Percentiles rank a stretch among this genome's conserved stretches.
Conservation (phyloP, 805 yeast species). For the Torulaspora indica region DNA sequence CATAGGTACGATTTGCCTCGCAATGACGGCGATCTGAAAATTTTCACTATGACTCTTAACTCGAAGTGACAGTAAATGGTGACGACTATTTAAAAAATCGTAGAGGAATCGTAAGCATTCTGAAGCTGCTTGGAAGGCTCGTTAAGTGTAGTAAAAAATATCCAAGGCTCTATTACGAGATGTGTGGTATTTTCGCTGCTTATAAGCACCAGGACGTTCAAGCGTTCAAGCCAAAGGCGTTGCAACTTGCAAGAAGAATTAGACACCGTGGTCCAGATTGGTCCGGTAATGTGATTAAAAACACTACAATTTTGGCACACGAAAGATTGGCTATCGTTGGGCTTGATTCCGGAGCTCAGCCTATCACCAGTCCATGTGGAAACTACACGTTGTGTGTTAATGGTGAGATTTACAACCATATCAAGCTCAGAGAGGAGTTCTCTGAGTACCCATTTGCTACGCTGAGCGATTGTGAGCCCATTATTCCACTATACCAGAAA, state of each 20-base stretch:
- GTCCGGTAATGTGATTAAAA: constrained; percentile 82
- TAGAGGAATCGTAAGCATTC: too few relatives aligned
- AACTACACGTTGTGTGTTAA: constrained; percentile 76
- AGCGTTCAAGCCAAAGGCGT: constrained; percentile 78
- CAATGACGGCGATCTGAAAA: not conserved
- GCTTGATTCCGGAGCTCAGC: constrained; percentile 96
- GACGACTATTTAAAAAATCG: not conserved
- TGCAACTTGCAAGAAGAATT: constrained; percentile 84
- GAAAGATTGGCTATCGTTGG: constrained; percentile 98
- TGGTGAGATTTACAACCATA: constrained; percentile 98
- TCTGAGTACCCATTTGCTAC: constrained; percentile 74
- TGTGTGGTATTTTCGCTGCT: constrained; percentile 99
- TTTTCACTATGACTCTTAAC: constrained; percentile 3
- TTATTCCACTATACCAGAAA: constrained; percentile 85
- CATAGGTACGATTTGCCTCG: not conserved
- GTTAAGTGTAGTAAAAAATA: too few relatives aligned
- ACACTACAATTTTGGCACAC: constrained; percentile 80
- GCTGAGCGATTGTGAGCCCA: constrained; percentile 93
- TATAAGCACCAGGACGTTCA: constrained; percentile 76
- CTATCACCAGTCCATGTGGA: constrained; percentile 77
- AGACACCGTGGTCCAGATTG: constrained; percentile 99
- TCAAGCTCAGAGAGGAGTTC: constrained; percentile 73
- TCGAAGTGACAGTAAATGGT: not conserved
- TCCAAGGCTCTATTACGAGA: too few relatives aligned
- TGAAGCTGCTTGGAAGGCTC: too few relatives aligned